Base-by-base conservation (phyloP, 352 stramenopile species). In the Pythium guiyangense region DNA sequence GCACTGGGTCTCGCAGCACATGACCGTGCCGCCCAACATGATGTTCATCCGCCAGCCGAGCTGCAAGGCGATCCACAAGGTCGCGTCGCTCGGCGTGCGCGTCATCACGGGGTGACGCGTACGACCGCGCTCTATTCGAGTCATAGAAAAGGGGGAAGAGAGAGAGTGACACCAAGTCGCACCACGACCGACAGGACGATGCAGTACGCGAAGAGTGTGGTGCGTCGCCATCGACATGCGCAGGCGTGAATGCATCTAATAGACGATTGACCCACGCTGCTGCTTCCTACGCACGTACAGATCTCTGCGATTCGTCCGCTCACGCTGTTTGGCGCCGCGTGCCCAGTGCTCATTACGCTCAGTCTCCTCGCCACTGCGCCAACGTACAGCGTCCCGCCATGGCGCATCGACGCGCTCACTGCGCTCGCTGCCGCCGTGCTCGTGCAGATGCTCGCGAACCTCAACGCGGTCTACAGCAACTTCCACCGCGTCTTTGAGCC, bases 41-140 rank as follows among this genome's bases (percentile, higher is more conserved):
- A 96, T 97, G 83, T 94, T 97, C 63, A 96, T 97, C 63, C 72
- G 75, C 8, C 88, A 91, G 61, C 86, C 86, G 6, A 74, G 85
- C 35, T 84, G 77, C 64, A 64, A 81, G 31, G 89, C 83, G 43
- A 83, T 84, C 29, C 86, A 96, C 57, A 77, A 82, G 27, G 77
- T 97, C 27, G 85, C 76, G 22, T 66, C 83, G 8, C 58, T 89
- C 1, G 86, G 86, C 20, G 73, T 96, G 34, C 79, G 86, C 37
- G 73, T 96, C 49, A 94, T 96, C 56, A 91, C 82, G 1, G 77
- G 66, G 4, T 86, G 29, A 34, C 29, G 29, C 29, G 3, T 3
- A 34, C 3, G 29, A 34, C 6, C 29, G 29, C 29, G 29, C 29
- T 34, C 29, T 34, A 34, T 34, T 34, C 3, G 29, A 34, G 29